Base-by-base conservation (phyloP, 345 rosid species). In the Salix koriyanagi region DNA sequence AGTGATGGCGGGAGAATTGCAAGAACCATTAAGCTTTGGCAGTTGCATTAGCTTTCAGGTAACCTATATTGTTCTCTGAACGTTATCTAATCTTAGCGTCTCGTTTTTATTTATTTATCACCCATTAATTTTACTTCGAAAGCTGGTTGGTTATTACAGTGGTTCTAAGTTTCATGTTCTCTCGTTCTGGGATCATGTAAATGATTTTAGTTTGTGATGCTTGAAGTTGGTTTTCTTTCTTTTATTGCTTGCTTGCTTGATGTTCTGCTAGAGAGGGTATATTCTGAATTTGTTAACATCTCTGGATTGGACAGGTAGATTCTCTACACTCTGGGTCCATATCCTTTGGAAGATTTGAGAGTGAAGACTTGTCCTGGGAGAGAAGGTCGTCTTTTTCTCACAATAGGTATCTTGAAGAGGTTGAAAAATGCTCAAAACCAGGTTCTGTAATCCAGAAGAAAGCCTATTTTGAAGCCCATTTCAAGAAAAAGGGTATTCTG, bases 331-430 rank as follows among this genome's bases (percentile, higher is more conserved):
- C 97, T 41, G 97, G 97, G 69, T 94, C 97, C 16, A 74, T 94
- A 85, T 94, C 97, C 25, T 94, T 94, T 79, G 98, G 98, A 25
- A 92, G 97, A 84, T 94, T 94, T 73, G 98, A 94, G 80, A 89
- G 75, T 37, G 97, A 94, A 64, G 83, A 88, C 25, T 69, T 94
- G 71, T 86, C 88, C 67, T 94, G 98, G 97, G 98, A 94, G 79
- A 91, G 86, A 77, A 85, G 94, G 72, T 94, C 98, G 37, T 91
- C 97, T 0, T 94, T 94, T 79, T 86, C 90, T n/a, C 98, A 89
- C 77, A 94, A 94, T 46, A 89, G 84, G 84, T 94, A 94, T 77
- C 97, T 94, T 76, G 97, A 90, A 84, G 98, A 94, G 87, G 98
- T 88, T 58, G 98, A 91, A 86, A 94, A 85, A 77, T 90, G 83